phyloP scores from a whole-genome alignment of 139 green algal species.

The Auxenochlorella pyrenoidosa region DNA sequence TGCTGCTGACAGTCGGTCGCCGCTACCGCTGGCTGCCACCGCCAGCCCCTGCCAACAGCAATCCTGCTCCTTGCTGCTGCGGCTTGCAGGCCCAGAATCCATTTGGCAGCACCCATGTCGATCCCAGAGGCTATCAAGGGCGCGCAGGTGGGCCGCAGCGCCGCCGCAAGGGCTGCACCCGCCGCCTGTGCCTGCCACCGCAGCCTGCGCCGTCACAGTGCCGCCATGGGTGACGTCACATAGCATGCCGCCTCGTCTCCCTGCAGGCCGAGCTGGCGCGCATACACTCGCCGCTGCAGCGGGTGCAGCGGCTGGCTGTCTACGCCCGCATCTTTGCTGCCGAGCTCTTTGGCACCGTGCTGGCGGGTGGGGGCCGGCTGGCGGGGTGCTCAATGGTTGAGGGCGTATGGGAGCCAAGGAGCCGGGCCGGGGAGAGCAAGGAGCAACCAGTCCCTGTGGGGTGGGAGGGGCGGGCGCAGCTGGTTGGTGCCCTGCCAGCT shows the following conservation, averaged over 20 bases:
- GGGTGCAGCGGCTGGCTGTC: not conserved
- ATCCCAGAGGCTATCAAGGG: constrained; percentile 42
- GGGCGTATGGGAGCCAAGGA: no score
- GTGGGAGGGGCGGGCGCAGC: no score
- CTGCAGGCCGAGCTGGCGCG: constrained; percentile 27
- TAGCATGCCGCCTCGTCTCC: not conserved
- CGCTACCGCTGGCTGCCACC: no score
- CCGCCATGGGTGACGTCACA: not conserved
- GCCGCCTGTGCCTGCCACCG: not conserved
- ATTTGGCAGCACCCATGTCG: constrained; percentile 26
- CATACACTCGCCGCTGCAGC: not conserved
- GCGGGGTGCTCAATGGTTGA: no score
- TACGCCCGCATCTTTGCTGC: constrained; percentile 53
- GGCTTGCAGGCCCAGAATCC: no score
- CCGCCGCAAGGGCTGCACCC: no score
- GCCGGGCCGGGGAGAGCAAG: no score
- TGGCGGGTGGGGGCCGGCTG: not conserved
- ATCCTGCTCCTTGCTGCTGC: no score
- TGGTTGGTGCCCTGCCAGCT: no score
- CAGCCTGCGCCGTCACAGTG: not conserved
- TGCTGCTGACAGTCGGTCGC: no score
- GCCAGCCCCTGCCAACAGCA: no score
- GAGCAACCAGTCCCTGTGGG: no score
- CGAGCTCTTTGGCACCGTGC: constrained; percentile 57
- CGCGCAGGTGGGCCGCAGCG: constrained; percentile 14